Evolutionary conservation across 495 filamentous ascomycete genomes (phyloP), one percentile per base, ranked within the genome.

Genomic region (Stereocaulon alpinum): DNA sequence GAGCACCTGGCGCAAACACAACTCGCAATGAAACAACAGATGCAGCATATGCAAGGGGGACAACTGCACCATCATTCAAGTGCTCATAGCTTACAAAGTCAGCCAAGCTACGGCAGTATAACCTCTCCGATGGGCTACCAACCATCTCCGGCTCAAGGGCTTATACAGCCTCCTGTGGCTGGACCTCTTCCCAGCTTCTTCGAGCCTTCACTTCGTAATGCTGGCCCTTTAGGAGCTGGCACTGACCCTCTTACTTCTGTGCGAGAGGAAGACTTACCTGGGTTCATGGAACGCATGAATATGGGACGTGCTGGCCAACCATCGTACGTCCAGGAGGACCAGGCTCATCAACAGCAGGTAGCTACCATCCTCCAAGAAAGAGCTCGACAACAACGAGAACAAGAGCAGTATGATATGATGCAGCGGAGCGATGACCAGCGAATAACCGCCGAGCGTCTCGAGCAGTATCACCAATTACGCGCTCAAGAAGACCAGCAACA

Each of bases 81-180:
- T 66, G 87, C 87, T 6, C 92, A 97, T 61, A 97, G 93, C 65
- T 77, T 98, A 56, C 93, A 97, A 64, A 95, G 90, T 67, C 91
- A 96, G 70, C 91, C 91, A 12, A 95, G 91, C 70, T 94, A 91
- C 65, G 87, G 90, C 27, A 94, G 86, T 72, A 93, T 96, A 49
- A 83, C 89, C 1, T 92, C 89, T n/a, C 91, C 91, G 5, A 81
- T 83, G 58, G 84, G 80, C 6, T 86, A 82, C 69, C 84, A 86
- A 65, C 80, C 82, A 18, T 88, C 89, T 65, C 83, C 87, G 1
- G 82, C 82, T 40, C 88, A 92, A 67, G 79, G 77, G 18, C 85
- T 87, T 3, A 75, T 87, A 40, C 82, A 80, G 51, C 72, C 73
- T 44, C 74, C 75, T 43, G 75, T 83, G 44, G 70, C 77, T 41